phyloP scores from a whole-genome alignment of 2,329 filamentous ascomycete genomes.

The Aureobasidium musti region DNA sequence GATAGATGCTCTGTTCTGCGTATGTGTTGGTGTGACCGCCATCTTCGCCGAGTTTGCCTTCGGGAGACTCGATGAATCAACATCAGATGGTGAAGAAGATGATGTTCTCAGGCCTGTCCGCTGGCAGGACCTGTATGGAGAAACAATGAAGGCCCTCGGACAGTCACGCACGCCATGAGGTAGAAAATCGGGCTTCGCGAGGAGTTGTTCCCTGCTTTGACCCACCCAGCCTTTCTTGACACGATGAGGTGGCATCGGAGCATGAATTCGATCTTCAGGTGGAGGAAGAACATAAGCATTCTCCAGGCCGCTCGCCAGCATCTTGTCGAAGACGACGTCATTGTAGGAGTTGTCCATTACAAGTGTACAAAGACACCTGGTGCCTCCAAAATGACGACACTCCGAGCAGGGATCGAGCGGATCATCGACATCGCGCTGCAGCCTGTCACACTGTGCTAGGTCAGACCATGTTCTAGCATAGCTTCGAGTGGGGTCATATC shows the following conservation, averaged over 20 bases:
- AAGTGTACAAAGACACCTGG: neutral
- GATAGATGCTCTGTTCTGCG: too few relatives aligned
- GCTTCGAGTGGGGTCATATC: neutral
- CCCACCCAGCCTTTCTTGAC: constrained; percentile 16
- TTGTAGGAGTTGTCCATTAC: constrained; percentile 7
- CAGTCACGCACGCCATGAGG: constrained; percentile 9
- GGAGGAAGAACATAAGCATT: constrained; percentile 9
- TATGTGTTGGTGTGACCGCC: too few relatives aligned
- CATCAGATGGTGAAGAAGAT: too few relatives aligned
- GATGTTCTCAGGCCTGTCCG: too few relatives aligned
- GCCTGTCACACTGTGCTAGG: constrained; percentile 13
- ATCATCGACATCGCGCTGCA: neutral
- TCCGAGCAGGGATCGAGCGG: constrained; percentile 25
- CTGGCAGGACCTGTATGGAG: neutral
- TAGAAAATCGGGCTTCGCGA: constrained; percentile 7
- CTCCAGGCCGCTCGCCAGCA: neutral
- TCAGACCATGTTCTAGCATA: neutral
- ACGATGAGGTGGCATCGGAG: neutral
- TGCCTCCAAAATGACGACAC: constrained; percentile 24
- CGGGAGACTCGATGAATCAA: too few relatives aligned
- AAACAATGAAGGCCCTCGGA: constrained; percentile 5
- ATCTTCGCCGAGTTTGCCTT: too few relatives aligned
- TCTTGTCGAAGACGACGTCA: constrained; percentile 3
- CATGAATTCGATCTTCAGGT: neutral
- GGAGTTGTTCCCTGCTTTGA: constrained; percentile 4